Conservation (phyloP, 2,329 filamentous ascomycete genomes). For the Trichoderma koningii region DNA sequence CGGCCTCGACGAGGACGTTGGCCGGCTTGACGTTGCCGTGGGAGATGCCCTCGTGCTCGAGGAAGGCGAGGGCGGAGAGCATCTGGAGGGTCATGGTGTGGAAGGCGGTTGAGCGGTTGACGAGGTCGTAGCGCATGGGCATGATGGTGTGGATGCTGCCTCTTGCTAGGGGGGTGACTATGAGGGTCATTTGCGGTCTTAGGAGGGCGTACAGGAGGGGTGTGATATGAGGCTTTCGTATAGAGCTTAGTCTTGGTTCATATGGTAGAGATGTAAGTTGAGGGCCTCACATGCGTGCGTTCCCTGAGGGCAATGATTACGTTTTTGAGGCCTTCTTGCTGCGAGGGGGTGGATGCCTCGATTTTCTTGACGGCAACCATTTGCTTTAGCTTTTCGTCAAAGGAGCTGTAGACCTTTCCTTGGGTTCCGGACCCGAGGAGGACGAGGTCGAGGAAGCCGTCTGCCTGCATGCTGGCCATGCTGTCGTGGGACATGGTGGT, state of each 20-base stretch:
- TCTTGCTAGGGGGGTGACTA: neutral
- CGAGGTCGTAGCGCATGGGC: neutral
- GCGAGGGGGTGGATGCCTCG: neutral
- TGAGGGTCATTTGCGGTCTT: neutral
- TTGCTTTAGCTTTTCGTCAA: neutral
- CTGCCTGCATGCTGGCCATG: neutral
- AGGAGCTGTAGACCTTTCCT: neutral
- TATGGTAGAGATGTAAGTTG: neutral
- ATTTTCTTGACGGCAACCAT: neutral
- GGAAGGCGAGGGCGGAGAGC: constrained; percentile 10
- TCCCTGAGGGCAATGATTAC: neutral
- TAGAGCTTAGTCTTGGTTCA: no score
- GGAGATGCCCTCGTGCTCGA: constrained; percentile 5
- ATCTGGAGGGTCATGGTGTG: constrained; percentile 5
- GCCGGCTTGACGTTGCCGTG: constrained; percentile 11
- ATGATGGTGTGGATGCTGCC: neutral
- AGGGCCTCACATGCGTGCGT: neutral
- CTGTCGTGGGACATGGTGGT: neutral
- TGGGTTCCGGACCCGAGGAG: neutral
- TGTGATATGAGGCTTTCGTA: neutral
- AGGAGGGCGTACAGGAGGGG: constrained; percentile 5
- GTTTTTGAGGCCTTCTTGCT: neutral
- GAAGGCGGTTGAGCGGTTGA: neutral
- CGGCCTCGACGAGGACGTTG: constrained; percentile 7
- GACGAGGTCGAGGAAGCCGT: neutral